Conservation (phyloP, 257 asterid species). For the Anisodus acutangulus region DNA sequence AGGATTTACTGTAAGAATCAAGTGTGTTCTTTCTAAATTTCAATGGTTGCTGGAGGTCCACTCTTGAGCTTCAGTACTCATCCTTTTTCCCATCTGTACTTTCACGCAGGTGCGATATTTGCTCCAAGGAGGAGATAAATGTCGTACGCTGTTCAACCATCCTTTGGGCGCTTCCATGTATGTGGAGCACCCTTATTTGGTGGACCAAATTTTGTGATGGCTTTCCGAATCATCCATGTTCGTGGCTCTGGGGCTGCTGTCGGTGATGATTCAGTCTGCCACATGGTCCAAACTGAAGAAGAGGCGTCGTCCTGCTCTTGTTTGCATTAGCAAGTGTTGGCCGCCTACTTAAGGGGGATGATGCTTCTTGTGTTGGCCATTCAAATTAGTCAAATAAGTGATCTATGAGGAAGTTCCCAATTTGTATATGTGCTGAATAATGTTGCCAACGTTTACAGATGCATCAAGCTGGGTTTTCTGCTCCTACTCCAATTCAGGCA, state of each 20-base stretch:
- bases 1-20: slow-evolving; percentile 3
- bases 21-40: slow-evolving; percentile 35
- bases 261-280: slow-evolving; percentile 81
- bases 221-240: slow-evolving; percentile 81
- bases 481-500: slow-evolving; percentile 45
- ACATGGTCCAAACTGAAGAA: slow-evolving; percentile 75
- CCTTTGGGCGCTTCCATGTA: slow-evolving; percentile 70
- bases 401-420: slow-evolving; percentile 46
- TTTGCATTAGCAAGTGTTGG: slow-evolving; percentile 76
- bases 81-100: slow-evolving; percentile 57
- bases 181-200: slow-evolving; percentile 76
- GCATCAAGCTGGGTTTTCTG: slow-evolving; percentile 46
- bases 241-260: slow-evolving; percentile 68
- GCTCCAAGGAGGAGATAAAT: slow-evolving; percentile 97
- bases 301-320: slow-evolving; percentile 80
- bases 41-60: slow-evolving; percentile 55
- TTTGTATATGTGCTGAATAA: slow-evolving; percentile 50
- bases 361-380: slow-evolving; percentile 73
- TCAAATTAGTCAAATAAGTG: slow-evolving; percentile 51
- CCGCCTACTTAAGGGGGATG: slow-evolving; percentile 65
- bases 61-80: slow-evolving; percentile 57
- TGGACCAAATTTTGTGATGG: slow-evolving; percentile 79
- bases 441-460: slow-evolving; percentile 66
- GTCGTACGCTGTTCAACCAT: slow-evolving; percentile 89
- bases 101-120: slow-evolving; percentile 97